Base-by-base conservation (phyloP, 2,329 filamentous ascomycete species). In the Botrytis cinerea region DNA sequence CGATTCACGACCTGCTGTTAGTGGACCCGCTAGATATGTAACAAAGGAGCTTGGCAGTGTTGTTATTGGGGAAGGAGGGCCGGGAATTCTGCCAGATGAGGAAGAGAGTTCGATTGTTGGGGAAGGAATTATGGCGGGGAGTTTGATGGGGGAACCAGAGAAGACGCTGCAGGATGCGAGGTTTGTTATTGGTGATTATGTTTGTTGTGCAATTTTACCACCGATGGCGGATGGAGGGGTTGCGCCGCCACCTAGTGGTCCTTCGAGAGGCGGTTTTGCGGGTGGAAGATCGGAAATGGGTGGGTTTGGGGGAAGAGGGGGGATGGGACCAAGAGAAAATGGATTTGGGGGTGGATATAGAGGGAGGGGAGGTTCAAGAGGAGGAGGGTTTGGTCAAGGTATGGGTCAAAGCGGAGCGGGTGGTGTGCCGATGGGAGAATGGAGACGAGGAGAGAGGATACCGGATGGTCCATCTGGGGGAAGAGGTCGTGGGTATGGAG, bases 131-230 rank as follows among this genome's bases (percentile, higher is more conserved):
- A 79, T 78, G 74, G 81, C 79, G 75, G 78, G 76, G 76, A 80
- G 81, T 67, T 82, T 88, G 71, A 86, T 86, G 48, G 87, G 87
- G 9, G 90, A 93, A 43, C 87, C 89, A 18, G 86, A 90, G 43
- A 95, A 92, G 84, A 95, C 93, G 14, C 83, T 98, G 46, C 86
- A 86, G 54, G 93, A 97, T 71, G 90, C 89, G 48, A 88, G 91
- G 35, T 97, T 97, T 79, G 92, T 97, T 18, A 92, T 96, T 75
- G 95, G 95, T 0, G 95, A 98, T 82, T 97, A 92, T 80, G 87
- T 98, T 59, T 91, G 92, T 73, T 95, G 93, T 81, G 93, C 93
- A 8, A 90, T 97, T 74, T 85, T 95, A 73, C 91, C 93, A 60
- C 93, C 93, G 0, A 84, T 92, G 40, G 84, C 88, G 46, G 92